These are phyloP conservation scores for Saccharomyces hybrid DNA, from an alignment of 1,139 yeast species.

Conservation along the genomic window DNA sequence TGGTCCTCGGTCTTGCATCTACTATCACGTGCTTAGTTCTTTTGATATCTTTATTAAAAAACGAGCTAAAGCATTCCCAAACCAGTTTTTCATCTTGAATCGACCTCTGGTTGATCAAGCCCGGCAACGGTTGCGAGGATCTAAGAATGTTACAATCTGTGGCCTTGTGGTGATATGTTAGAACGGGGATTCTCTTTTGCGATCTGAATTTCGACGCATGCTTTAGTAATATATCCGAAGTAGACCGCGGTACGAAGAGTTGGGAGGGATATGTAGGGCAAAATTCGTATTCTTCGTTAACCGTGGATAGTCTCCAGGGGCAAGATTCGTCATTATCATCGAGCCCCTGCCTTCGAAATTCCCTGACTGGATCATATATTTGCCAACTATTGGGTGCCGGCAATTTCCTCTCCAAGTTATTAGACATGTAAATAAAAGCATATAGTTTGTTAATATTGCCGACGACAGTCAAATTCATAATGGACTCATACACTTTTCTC, in stretches of 20 bases:
- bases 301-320: conserved; percentile 61
- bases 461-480: conserved; percentile 58
- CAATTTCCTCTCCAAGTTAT: conserved; percentile 43
- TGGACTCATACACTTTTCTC: conserved; percentile 62
- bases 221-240: conserved; percentile 73
- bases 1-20: conserved; percentile 87
- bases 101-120: conserved; percentile 79
- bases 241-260: conserved; percentile 61
- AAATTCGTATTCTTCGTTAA: conserved; percentile 60
- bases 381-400: conserved; percentile 53
- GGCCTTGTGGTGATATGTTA: conserved; percentile 64
- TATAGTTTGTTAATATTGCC: conserved; percentile 51
- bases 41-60: conserved; percentile 1
- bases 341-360: conserved; percentile 62
- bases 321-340: conserved; percentile 19
- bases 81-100: conserved; percentile 85
- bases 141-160: conserved; percentile 79
- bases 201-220: conserved; percentile 86
- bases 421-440: conserved; percentile 64
- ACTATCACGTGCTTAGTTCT: conserved; percentile 48
- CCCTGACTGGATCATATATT: conserved; percentile 53
- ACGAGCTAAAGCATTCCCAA: conserved; percentile 51
- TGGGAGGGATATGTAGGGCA: conserved; percentile 70
- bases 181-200: conserved; percentile 73
- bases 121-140: conserved; percentile 90